Percentiles rank a stretch among this genome's conserved stretches.
These are phyloP conservation scores for Solanum bulbocastanum DNA, from an alignment of 257 asterid species.

Conservation along the genomic window DNA sequence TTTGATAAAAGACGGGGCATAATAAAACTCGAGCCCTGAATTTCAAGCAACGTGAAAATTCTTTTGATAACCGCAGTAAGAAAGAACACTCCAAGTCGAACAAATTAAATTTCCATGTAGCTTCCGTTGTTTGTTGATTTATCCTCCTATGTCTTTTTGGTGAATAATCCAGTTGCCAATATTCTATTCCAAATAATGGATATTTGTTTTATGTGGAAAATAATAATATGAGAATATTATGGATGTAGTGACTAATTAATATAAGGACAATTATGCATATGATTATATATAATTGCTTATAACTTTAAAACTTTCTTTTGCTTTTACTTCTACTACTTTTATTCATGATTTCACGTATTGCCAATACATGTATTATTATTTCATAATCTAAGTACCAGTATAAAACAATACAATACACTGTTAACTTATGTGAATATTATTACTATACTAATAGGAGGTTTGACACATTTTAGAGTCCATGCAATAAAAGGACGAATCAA, in stretches of 20 bases:
- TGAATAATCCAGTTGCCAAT: background rate
- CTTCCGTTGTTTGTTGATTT: background rate
- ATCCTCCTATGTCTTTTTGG: background rate
- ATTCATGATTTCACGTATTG: background rate
- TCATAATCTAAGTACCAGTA: background rate
- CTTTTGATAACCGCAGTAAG: background rate
- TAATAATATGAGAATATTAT: background rate
- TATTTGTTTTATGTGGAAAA: background rate
- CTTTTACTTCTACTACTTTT: background rate
- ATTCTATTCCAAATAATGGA: background rate
- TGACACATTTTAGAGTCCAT: background rate
- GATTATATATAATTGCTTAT: background rate
- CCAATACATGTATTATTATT: background rate
- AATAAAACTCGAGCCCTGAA: background rate
- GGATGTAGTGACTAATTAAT: background rate
- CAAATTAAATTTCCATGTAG: background rate
- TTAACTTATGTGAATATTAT: background rate
- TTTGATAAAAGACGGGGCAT: rapidly evolving
- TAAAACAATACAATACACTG: background rate
- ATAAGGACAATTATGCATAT: background rate
- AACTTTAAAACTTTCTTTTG: background rate
- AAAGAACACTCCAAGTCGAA: background rate
- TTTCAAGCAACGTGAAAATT: background rate
- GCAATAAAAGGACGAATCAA: background rate
- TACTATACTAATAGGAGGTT: background rate